Evolutionary conservation across 495 filamentous ascomycete species (phyloP).

Genomic region (Trichoderma orchidacearum): DNA sequence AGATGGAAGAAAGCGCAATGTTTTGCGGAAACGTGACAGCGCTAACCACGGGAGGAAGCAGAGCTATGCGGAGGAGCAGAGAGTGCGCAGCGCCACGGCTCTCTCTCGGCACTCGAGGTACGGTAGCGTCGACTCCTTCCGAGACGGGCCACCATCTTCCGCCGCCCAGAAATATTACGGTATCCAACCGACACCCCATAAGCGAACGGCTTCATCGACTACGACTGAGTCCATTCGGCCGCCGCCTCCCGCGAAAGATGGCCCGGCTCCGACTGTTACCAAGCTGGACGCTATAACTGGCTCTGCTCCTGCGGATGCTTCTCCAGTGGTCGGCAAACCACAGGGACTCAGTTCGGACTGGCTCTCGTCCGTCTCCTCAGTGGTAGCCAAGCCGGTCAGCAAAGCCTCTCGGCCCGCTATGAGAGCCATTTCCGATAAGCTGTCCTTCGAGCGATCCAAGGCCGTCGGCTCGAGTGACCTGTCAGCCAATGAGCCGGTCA

Average conservation of each 20-base stretch:
- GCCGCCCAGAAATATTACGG: conserved; percentile 53
- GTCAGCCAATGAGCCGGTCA: conserved; percentile 48
- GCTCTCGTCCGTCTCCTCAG: no score
- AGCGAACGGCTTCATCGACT: conserved; percentile 34
- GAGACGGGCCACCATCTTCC: conserved; percentile 21
- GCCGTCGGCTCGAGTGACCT: conserved; percentile 39
- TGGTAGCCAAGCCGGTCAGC: conserved; percentile 30
- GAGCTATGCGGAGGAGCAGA: conserved; percentile 61
- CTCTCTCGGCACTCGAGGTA: conserved; percentile 64
- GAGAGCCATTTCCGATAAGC: conserved; percentile 69
- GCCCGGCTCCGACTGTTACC: conserved; percentile 45
- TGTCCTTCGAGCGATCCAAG: conserved; percentile 45
- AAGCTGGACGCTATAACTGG: conserved; percentile 44
- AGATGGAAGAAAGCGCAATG: conserved; percentile 59
- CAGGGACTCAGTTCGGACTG: conserved; percentile 36
- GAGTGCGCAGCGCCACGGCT: conserved; percentile 42
- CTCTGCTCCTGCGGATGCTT: conserved; percentile 18
- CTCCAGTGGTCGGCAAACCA: conserved; percentile 17
- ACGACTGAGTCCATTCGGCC: conserved; percentile 34
- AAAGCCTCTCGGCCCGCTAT: conserved; percentile 42
- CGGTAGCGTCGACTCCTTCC: conserved; percentile 50
- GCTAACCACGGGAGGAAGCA: conserved; percentile 46
- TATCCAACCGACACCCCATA: conserved; percentile 22
- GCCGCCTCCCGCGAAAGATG: conserved; percentile 32
- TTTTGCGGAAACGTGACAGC: conserved; percentile 67